Evolutionary conservation across 2,329 filamentous ascomycete species (phyloP).

Genomic region (Aspergillus piperis): DNA sequence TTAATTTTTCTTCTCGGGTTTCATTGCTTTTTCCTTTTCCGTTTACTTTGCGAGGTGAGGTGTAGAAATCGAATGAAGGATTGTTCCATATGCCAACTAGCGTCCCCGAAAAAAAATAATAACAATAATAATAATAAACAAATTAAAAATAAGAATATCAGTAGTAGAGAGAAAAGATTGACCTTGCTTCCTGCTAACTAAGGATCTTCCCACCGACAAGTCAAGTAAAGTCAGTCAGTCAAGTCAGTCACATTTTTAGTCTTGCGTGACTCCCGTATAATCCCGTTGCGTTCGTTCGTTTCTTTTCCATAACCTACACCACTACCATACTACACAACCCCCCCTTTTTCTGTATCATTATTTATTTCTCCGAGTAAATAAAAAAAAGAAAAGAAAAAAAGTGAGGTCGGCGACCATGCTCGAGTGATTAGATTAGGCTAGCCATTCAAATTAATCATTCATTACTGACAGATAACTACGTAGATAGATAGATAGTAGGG

Average conservation of each 20-base stretch:
- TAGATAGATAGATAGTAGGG: too few relatives aligned
- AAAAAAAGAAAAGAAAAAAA: too few relatives aligned
- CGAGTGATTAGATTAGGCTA: not conserved
- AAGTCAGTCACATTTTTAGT: not conserved
- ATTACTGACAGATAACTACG: not conserved
- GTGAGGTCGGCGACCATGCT: too few relatives aligned
- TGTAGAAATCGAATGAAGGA: not conserved
- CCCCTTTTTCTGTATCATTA: not conserved
- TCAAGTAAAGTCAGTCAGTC: not conserved
- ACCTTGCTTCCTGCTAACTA: slow-evolving; percentile 1
- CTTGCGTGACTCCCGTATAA: slow-evolving; percentile 2
- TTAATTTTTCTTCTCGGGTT: not conserved
- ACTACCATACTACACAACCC: not conserved
- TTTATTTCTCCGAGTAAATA: not conserved
- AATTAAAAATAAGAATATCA: too few relatives aligned
- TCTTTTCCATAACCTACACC: not conserved
- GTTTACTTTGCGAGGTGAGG: not conserved
- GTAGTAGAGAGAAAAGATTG: not conserved
- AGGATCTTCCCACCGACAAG: slow-evolving; percentile 3
- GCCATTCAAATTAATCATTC: not conserved
- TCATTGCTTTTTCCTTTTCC: not conserved
- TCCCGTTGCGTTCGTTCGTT: not conserved
- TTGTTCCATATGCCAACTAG: slow-evolving; percentile 1
- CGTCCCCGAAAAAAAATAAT: not conserved
- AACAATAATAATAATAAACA: too few relatives aligned